A percentile compares a stretch with the other conserved stretches of the same genome.
Conservation (phyloP, 2,329 filamentous ascomycete species). For the Aspergillus quadrilineatus region DNA sequence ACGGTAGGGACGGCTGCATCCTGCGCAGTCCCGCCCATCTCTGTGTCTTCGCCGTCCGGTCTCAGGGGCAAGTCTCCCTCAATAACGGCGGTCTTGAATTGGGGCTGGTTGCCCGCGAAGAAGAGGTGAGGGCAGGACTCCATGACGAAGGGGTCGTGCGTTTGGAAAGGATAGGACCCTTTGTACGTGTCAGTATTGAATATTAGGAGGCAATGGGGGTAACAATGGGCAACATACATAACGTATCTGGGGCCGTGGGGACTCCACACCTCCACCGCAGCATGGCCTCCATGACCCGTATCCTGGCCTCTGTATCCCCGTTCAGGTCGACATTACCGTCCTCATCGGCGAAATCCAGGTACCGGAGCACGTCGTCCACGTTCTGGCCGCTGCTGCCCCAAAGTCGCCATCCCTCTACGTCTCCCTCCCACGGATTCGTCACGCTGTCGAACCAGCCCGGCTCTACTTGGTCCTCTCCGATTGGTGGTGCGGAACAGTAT, state of each 20-base stretch:
- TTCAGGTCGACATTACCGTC: slow-evolving; percentile 28
- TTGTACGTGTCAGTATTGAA: slow-evolving; percentile 14
- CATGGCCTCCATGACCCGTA: slow-evolving; percentile 93
- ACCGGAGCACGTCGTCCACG: slow-evolving; percentile 89
- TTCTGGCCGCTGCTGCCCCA: slow-evolving; percentile 89
- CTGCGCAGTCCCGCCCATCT: slow-evolving; percentile 40
- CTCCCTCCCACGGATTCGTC: slow-evolving; percentile 91
- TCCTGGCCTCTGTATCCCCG: slow-evolving; percentile 61
- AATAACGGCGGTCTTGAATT: slow-evolving; percentile 71
- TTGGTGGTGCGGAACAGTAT: slow-evolving; percentile 53
- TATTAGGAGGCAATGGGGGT: neutral
- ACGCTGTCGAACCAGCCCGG: slow-evolving; percentile 80
- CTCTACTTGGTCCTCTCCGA: slow-evolving; percentile 40
- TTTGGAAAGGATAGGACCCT: slow-evolving; percentile 97
- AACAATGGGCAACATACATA: slow-evolving; percentile 63
- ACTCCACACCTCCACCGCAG: slow-evolving; percentile 87
- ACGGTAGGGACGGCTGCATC: slow-evolving; percentile 65
- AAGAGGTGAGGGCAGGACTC: slow-evolving; percentile 84
- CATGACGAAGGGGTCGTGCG: slow-evolving; percentile 87
- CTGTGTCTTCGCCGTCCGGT: slow-evolving; percentile 34
- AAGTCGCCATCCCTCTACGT: slow-evolving; percentile 85
- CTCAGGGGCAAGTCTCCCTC: slow-evolving; percentile 46
- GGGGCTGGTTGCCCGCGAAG: slow-evolving; percentile 81
- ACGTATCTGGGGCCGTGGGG: slow-evolving; percentile 90
- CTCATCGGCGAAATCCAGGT: slow-evolving; percentile 59